Evolutionary conservation across 768 basidiomycete genomes (phyloP), one percentile per base, ranked within the genome.

Genomic region (Tulasnella calospora): DNA sequence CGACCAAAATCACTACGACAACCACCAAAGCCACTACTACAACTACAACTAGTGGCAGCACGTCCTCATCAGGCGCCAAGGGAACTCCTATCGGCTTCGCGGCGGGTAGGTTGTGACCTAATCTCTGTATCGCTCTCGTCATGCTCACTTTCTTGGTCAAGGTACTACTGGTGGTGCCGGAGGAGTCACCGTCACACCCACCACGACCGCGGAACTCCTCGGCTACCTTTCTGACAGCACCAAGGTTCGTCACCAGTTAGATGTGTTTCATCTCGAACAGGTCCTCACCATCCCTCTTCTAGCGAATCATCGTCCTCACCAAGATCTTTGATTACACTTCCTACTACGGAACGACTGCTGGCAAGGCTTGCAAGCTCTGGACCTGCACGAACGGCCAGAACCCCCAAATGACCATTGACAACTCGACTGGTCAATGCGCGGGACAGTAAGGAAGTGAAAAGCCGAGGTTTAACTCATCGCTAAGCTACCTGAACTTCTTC

Each of bases 51-150:
- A 35, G 30, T 33, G 27, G 27, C 0, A 67, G 61, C 33, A 67
- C 61, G 30, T 67, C 61, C 12, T 67, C 61, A 0, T 67, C 61
- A 10, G 61, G 61, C 33, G 61, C 61, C 27, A 67, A 67, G 33
- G 61, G 61, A 67, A 67, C 61, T 12, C 61, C 61, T 67, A 30
- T 67, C 61, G 61, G 61, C 61, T 67, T 67, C 13, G 61, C 61
- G 33, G 61, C 61, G 6, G 61, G 61, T 67, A 33, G 35, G 61
- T 15, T 27, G 21, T 23, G 27, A 3, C 61, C 21, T 30, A 10
- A 19, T 33, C 6, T 33, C 9, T 17, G 8, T 9, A 67, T 6
- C 1, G 2, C 10, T 27, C 13, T 27, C 61, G 30, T 23, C 30
- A 15, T 15, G 19, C 33, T 35, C 61, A 67, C 13, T 67, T 0